phyloP scores from a whole-genome alignment of 345 rosid genomes.

The Populus euphratica region DNA sequence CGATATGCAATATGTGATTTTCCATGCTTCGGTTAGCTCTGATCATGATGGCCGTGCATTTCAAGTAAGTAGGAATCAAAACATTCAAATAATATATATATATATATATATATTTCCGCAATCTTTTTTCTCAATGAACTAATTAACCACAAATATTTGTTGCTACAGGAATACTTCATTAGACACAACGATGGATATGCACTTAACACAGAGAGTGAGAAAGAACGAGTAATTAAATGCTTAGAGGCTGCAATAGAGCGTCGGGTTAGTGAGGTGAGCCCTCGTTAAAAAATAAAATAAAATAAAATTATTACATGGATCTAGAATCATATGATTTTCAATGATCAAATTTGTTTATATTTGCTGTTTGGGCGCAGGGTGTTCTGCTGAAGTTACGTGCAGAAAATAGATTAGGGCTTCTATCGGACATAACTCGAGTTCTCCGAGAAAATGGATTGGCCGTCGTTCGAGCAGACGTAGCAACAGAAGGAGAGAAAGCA shows the following conservation, averaged over 20 bases:
- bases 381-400: conserved; percentile 54
- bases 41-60: conserved; percentile 44
- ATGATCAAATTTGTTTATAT: neutral
- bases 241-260: conserved; percentile 56
- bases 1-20: conserved; percentile 76
- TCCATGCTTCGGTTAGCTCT: conserved; percentile 58
- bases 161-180: conserved; percentile 35
- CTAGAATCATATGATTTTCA: neutral
- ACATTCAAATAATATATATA: neutral
- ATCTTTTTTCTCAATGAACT: neutral
- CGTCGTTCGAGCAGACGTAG: conserved; percentile 63
- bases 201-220: conserved; percentile 32
- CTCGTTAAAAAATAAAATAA: neutral
- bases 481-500: conserved; percentile 53
- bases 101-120: neutral
- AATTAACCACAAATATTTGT: neutral
- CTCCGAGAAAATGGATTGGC: conserved; percentile 66
- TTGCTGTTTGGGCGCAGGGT: conserved; percentile 35
- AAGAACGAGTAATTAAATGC: conserved; percentile 47
- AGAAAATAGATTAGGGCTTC: conserved; percentile 52
- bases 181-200: conserved; percentile 35
- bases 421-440: conserved; percentile 62
- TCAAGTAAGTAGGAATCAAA: conserved; percentile 39
- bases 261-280: conserved; percentile 46
- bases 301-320: neutral